Evolutionary conservation across 192 early-diverging fungal species (phyloP).

Genomic region (Backusella sp.): DNA sequence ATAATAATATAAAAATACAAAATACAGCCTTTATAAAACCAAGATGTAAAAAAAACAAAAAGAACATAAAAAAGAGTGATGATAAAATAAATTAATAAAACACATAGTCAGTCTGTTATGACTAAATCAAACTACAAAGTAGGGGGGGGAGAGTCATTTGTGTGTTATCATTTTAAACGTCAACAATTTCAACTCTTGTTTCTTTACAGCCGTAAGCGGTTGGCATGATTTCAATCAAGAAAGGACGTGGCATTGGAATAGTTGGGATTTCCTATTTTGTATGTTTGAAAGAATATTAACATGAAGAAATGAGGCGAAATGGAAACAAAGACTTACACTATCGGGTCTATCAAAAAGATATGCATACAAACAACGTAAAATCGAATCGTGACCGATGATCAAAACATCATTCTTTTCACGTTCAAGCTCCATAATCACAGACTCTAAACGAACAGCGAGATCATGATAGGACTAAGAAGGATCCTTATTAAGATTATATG

Average conservation of each 20-base stretch:
- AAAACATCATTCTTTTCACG: slow-evolving; percentile 78
- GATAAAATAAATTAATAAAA: too few species aligned
- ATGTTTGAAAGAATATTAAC: not conserved
- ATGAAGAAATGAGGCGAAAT: not conserved
- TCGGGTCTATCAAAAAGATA: slow-evolving; percentile 72
- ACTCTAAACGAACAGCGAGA: slow-evolving; percentile 70
- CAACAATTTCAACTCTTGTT: slow-evolving; percentile 25
- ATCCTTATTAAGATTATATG: not conserved
- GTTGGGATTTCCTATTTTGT: slow-evolving; percentile 61
- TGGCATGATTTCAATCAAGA: slow-evolving; percentile 70
- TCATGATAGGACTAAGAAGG: slow-evolving; percentile 68
- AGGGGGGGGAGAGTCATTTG: not conserved
- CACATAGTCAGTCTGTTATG: not conserved
- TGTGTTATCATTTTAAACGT: not conserved
- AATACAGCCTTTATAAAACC: not conserved
- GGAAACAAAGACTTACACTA: slow-evolving; percentile 34
- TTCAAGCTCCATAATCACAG: slow-evolving; percentile 75
- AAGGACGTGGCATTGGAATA: slow-evolving; percentile 65
- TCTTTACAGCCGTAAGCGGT: slow-evolving; percentile 74
- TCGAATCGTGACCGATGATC: slow-evolving; percentile 76
- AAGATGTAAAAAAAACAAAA: not conserved
- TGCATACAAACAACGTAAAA: slow-evolving; percentile 69
- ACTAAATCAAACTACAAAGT: not conserved
- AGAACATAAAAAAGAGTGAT: too few species aligned
- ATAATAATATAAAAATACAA: slow-evolving; percentile 1